A percentile compares a stretch with the other conserved stretches of the same genome.
Evolutionary conservation across 352 stramenopile species (phyloP).

Genomic region (Phytopythium ostracodes): DNA sequence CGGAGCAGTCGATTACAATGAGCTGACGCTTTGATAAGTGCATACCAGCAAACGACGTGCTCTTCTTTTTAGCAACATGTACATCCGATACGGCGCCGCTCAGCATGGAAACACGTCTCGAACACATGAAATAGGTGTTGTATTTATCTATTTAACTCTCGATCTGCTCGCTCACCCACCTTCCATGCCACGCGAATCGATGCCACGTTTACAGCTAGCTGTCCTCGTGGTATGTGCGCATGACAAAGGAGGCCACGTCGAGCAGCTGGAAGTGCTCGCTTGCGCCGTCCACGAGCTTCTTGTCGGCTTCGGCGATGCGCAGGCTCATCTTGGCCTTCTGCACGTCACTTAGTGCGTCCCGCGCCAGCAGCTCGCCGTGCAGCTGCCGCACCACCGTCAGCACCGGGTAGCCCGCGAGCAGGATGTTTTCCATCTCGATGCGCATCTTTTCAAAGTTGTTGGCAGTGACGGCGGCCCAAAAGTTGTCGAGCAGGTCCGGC

Average conservation of each 20-base stretch:
- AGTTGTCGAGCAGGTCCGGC: constrained; percentile 64
- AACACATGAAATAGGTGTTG: not conserved
- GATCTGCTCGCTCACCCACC: constrained; percentile 8
- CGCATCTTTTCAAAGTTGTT: constrained; percentile 91
- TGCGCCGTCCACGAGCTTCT: constrained; percentile 94
- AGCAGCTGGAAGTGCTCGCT: constrained; percentile 97
- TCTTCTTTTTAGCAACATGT: too few relatives aligned
- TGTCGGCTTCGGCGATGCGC: constrained; percentile 94
- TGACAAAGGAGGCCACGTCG: constrained; percentile 89
- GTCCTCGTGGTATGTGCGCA: constrained; percentile 60
- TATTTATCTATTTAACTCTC: constrained; percentile 11
- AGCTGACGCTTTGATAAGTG: not conserved
- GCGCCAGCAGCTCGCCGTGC: constrained; percentile 68
- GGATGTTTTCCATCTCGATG: constrained; percentile 88
- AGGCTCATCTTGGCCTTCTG: constrained; percentile 94
- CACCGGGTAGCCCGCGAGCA: constrained; percentile 91
- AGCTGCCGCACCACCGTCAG: constrained; percentile 91
- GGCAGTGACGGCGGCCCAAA: constrained; percentile 74
- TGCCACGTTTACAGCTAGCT: not conserved
- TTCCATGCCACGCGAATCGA: not conserved
- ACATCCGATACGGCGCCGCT: not conserved
- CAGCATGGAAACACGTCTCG: not conserved
- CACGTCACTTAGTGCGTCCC: constrained; percentile 80
- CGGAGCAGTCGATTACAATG: not conserved
- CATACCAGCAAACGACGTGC: not conserved